Evolutionary conservation across 768 basidiomycete genomes (phyloP).

Genomic region (Pleurotus giganteus): DNA sequence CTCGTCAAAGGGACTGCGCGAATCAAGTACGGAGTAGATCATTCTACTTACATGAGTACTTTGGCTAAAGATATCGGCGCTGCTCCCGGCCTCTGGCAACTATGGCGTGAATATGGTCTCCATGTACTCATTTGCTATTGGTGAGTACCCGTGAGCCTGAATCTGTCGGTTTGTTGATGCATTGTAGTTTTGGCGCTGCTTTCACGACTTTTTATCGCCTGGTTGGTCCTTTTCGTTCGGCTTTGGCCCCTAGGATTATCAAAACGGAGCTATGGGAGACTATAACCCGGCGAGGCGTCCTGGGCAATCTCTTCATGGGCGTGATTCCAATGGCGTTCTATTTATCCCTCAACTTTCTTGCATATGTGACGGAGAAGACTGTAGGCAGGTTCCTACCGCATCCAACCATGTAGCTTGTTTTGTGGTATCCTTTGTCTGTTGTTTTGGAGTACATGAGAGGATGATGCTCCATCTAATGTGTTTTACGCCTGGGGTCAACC

Average conservation of each 20-base stretch:
- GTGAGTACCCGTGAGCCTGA: constrained; percentile 26
- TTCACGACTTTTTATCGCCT: constrained; percentile 61
- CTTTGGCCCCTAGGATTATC: constrained; percentile 39
- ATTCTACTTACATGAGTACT: constrained; percentile 53
- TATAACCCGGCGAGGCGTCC: constrained; percentile 47
- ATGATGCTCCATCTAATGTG: too few relatives aligned
- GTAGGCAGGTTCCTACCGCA: constrained; percentile 9
- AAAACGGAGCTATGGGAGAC: constrained; percentile 62
- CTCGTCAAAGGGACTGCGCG: constrained; percentile 47
- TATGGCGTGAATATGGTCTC: constrained; percentile 47
- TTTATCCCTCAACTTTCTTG: constrained; percentile 21
- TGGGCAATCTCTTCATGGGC: constrained; percentile 60
- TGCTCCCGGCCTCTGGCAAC: constrained; percentile 44
- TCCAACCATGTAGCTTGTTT: not conserved
- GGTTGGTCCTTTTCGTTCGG: constrained; percentile 46
- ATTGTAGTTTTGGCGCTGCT: constrained; percentile 51
- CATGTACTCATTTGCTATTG: constrained; percentile 54
- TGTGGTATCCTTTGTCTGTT: not conserved
- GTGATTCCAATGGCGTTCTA: constrained; percentile 51
- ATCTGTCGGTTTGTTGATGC: not conserved
- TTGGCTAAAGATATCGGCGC: constrained; percentile 57
- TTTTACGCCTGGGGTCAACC: too few relatives aligned
- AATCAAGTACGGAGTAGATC: constrained; percentile 62
- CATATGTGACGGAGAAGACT: constrained; percentile 17
- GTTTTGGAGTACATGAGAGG: too few relatives aligned